Percentiles rank a stretch among this genome's conserved stretches.
Conservation (phyloP, 495 filamentous ascomycete species). For the Bacidia rubella region DNA sequence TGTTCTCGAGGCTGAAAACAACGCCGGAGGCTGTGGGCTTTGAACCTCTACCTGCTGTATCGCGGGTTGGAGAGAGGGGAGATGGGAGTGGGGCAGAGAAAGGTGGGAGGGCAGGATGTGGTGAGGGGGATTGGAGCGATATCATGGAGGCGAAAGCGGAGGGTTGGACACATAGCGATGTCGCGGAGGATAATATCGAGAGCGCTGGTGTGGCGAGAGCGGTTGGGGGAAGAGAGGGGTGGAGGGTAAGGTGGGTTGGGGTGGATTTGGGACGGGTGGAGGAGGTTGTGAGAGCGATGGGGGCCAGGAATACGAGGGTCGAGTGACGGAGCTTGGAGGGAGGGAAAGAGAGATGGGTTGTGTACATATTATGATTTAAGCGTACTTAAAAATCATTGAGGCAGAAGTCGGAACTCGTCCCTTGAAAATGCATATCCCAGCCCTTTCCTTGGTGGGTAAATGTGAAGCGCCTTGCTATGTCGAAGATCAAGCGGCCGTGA, state of each 20-base stretch:
- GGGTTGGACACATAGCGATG: slow-evolving; percentile 35
- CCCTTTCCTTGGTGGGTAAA: background rate
- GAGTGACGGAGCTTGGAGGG: slow-evolving; percentile 24
- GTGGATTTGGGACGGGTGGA: slow-evolving; percentile 24
- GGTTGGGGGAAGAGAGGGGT: slow-evolving; percentile 29
- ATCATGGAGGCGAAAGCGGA: slow-evolving; percentile 8
- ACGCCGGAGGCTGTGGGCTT: slow-evolving; percentile 14
- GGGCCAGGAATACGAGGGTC: slow-evolving; percentile 16
- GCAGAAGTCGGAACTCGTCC: too few species aligned
- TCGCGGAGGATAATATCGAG: slow-evolving; percentile 29
- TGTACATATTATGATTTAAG: background rate
- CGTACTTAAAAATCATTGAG: too few species aligned
- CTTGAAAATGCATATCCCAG: too few species aligned
- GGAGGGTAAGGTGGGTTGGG: slow-evolving; percentile 29
- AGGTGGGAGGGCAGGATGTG: background rate
- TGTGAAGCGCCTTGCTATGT: background rate
- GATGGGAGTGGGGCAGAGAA: slow-evolving; percentile 4
- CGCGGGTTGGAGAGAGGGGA: slow-evolving; percentile 7
- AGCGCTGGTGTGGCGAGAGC: slow-evolving; percentile 39
- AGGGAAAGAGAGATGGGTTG: background rate
- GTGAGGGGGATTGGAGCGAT: slow-evolving; percentile 15
- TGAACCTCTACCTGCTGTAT: background rate
- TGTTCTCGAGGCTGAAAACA: slow-evolving; percentile 10
- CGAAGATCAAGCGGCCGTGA: background rate
- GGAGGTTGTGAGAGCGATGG: slow-evolving; percentile 25